Evolutionary conservation across 2,329 filamentous ascomycete genomes (phyloP).

Genomic region (Arthrobotrys conoides): DNA sequence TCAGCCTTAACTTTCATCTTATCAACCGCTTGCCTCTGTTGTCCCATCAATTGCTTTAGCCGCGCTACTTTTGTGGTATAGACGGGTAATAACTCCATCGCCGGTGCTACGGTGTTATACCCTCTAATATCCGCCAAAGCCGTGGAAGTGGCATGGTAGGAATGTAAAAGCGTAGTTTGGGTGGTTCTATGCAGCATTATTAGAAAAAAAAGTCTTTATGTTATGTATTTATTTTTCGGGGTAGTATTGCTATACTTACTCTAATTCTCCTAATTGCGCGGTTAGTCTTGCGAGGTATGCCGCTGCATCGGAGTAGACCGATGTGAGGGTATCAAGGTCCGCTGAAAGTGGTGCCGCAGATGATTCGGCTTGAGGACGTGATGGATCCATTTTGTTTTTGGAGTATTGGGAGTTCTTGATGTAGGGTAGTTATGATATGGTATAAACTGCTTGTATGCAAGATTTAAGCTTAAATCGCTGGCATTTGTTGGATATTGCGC

Average conservation of each 20-base stretch:
- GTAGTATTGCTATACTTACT: too few relatives aligned
- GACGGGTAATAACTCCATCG: conserved; percentile 41
- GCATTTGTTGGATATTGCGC: conserved; percentile 34
- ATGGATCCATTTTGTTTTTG: conserved; percentile 13
- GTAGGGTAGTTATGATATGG: not conserved
- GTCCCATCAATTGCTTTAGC: conserved; percentile 48
- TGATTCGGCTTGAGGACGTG: not conserved
- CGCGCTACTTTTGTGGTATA: conserved; percentile 45
- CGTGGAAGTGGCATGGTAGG: conserved; percentile 52
- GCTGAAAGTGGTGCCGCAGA: conserved; percentile 16
- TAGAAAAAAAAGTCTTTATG: not conserved
- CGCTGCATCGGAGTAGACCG: conserved; percentile 42
- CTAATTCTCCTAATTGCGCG: conserved; percentile 34
- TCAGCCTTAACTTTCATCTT: conserved; percentile 43
- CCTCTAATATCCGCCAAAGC: conserved; percentile 49
- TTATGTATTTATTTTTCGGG: too few relatives aligned
- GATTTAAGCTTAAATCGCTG: conserved; percentile 35
- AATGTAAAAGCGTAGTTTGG: conserved; percentile 49
- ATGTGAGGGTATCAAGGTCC: conserved; percentile 35
- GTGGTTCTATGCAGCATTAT: conserved; percentile 28
- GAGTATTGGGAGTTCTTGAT: not conserved
- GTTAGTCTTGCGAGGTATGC: conserved; percentile 42
- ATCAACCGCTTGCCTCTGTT: conserved; percentile 44
- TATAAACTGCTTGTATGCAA: conserved; percentile 21
- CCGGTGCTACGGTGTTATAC: conserved; percentile 48